Evolutionary conservation across 2,329 filamentous ascomycete species (phyloP).

Genomic region (Talaromyces funiculosus): DNA sequence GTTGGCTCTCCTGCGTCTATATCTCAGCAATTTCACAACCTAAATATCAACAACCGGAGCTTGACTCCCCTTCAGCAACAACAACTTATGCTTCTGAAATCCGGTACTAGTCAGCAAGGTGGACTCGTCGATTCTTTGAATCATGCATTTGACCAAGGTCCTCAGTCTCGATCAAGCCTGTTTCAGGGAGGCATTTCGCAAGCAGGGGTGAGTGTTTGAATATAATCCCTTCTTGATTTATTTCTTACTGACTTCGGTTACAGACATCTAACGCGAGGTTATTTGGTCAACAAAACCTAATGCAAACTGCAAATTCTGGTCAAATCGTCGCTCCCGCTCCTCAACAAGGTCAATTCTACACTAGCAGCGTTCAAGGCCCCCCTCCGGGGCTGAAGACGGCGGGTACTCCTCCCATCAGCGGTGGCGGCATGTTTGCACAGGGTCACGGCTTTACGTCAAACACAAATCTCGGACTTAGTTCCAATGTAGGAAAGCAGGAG

Average conservation of each 20-base stretch:
- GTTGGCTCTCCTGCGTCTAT: constrained; percentile 39
- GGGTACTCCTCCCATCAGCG: constrained; percentile 78
- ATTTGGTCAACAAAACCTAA: constrained; percentile 46
- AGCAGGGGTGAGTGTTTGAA: constrained; percentile 60
- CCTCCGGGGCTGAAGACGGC: constrained; percentile 94
- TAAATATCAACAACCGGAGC: constrained; percentile 44
- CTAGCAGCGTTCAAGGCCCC: constrained; percentile 80
- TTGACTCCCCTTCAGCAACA: constrained; percentile 77
- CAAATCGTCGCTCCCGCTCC: constrained; percentile 33
- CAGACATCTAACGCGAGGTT: constrained; percentile 55
- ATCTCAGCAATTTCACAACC: constrained; percentile 40
- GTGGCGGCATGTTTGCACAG: constrained; percentile 81
- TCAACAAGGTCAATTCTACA: constrained; percentile 63
- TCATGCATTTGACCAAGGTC: constrained; percentile 35
- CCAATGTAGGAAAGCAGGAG: constrained; percentile 63
- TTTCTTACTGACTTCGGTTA: constrained; percentile 69
- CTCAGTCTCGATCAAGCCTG: constrained; percentile 40
- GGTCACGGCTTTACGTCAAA: constrained; percentile 70
- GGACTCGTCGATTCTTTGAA: constrained; percentile 46
- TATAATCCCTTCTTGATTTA: constrained; percentile 55
- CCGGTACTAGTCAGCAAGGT: constrained; percentile 54
- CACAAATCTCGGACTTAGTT: constrained; percentile 58
- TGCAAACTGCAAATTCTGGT: constrained; percentile 36
- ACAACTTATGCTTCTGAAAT: constrained; percentile 62
- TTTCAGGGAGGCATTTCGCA: constrained; percentile 47